phyloP scores from a whole-genome alignment of 768 basidiomycete species.

The Serendipita sp. region DNA sequence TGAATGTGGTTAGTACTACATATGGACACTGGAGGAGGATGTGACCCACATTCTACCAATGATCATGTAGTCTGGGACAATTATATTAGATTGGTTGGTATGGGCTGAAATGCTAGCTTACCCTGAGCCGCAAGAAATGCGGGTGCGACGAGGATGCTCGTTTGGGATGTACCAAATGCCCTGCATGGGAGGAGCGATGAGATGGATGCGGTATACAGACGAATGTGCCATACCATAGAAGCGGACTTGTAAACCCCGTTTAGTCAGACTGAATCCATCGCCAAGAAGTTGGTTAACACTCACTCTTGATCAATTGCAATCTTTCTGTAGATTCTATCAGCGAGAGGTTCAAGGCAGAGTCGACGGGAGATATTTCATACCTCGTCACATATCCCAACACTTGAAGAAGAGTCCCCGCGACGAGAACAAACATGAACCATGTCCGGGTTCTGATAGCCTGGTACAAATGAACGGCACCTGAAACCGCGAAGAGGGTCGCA shows the following conservation, averaged over 20 bases:
- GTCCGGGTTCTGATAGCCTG: slow-evolving; percentile 2
- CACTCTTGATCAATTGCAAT: slow-evolving; percentile 4
- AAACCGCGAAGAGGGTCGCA: not conserved
- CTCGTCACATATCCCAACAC: slow-evolving; percentile 6
- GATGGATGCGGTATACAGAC: too few relatives aligned
- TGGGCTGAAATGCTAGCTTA: not conserved
- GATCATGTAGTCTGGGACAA: slow-evolving; percentile 11
- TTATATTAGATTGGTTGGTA: not conserved
- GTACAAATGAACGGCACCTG: not conserved
- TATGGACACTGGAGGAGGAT: not conserved
- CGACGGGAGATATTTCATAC: not conserved
- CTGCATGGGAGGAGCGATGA: not conserved
- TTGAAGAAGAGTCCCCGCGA: not conserved
- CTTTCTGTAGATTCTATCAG: not conserved
- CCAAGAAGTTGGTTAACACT: not conserved
- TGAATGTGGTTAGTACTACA: not conserved
- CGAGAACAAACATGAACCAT: not conserved
- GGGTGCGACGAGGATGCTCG: slow-evolving; percentile 8
- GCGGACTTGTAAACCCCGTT: not conserved
- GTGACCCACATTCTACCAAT: slow-evolving; percentile 6
- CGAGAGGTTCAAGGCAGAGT: not conserved
- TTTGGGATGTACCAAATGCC: slow-evolving; percentile 5
- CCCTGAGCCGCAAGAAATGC: slow-evolving; percentile 11
- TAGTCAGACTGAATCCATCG: not conserved
- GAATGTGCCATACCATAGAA: not conserved